These are phyloP conservation scores for Colletotrichum tamarilloi DNA, from an alignment of 2,329 filamentous ascomycete species.

Conservation along the genomic window DNA sequence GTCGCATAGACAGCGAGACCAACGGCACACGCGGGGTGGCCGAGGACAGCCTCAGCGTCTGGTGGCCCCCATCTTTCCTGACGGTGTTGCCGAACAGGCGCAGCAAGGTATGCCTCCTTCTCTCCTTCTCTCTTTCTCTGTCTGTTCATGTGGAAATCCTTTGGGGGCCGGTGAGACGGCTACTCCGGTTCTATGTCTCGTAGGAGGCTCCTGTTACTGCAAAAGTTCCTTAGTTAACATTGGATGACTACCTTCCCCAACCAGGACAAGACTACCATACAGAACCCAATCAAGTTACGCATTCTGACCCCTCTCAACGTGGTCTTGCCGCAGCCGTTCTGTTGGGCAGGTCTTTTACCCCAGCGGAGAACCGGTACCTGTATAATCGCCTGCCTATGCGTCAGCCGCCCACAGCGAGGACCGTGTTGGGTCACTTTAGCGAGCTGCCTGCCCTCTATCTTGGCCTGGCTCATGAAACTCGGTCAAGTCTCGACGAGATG, in stretches of 20 bases:
- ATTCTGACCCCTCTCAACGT: background rate
- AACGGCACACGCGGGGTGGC: background rate
- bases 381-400: background rate
- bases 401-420: background rate
- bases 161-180: background rate
- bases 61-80: background rate
- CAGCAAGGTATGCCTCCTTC: background rate
- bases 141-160: background rate
- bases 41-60: background rate
- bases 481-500: background rate
- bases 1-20: background rate
- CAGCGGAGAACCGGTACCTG: background rate
- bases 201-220: background rate
- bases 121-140: too few species aligned
- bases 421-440: background rate
- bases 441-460: background rate
- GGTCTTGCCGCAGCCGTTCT: background rate
- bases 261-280: background rate
- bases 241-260: background rate
- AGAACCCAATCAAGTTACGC: background rate
- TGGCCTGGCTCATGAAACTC: background rate
- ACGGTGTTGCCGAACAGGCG: background rate
- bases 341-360: background rate
- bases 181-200: background rate
- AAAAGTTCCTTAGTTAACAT: background rate